A percentile compares a stretch with the other conserved stretches of the same genome.
Conservation (phyloP, 768 basidiomycete genomes). For the Xerocomus brunneocitrinus region DNA sequence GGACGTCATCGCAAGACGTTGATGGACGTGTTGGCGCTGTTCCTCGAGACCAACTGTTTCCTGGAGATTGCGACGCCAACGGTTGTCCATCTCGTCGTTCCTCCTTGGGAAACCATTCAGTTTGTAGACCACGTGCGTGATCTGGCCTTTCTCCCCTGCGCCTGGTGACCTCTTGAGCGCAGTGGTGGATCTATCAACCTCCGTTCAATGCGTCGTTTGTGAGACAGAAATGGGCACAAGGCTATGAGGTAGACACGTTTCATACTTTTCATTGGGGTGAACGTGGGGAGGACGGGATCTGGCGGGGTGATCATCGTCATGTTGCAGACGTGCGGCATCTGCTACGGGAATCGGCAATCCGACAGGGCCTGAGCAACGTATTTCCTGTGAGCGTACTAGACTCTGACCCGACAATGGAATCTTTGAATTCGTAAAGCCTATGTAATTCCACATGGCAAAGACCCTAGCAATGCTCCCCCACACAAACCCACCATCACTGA, state of each 20-base stretch:
- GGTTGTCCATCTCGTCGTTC: slow-evolving; percentile 39
- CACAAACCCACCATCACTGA: no score
- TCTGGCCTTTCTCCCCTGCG: background rate
- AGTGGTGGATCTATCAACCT: slow-evolving; percentile 48
- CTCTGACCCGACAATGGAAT: background rate
- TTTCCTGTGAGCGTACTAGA: slow-evolving; percentile 17
- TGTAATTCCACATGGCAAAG: no score
- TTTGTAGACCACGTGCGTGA: slow-evolving; percentile 44
- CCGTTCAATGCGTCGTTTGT: slow-evolving; percentile 46
- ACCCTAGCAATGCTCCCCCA: no score
- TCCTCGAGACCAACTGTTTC: slow-evolving; percentile 47
- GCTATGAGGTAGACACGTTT: slow-evolving; percentile 48
- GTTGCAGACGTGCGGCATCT: slow-evolving; percentile 36
- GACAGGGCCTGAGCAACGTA: slow-evolving; percentile 31
- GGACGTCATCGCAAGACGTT: slow-evolving; percentile 36
- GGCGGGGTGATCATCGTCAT: slow-evolving; percentile 33
- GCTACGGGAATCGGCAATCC: slow-evolving; percentile 35
- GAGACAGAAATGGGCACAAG: slow-evolving; percentile 41
- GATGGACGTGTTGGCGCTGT: slow-evolving; percentile 39
- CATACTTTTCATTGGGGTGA: slow-evolving; percentile 51
- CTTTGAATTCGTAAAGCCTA: no score
- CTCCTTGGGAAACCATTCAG: slow-evolving; percentile 37
- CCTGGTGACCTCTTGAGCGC: background rate
- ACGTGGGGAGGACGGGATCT: slow-evolving; percentile 29
- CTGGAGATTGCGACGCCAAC: slow-evolving; percentile 48